Evolutionary conservation across 2,329 filamentous ascomycete species (phyloP).

Genomic region (Beauveria scarabaeidicola): DNA sequence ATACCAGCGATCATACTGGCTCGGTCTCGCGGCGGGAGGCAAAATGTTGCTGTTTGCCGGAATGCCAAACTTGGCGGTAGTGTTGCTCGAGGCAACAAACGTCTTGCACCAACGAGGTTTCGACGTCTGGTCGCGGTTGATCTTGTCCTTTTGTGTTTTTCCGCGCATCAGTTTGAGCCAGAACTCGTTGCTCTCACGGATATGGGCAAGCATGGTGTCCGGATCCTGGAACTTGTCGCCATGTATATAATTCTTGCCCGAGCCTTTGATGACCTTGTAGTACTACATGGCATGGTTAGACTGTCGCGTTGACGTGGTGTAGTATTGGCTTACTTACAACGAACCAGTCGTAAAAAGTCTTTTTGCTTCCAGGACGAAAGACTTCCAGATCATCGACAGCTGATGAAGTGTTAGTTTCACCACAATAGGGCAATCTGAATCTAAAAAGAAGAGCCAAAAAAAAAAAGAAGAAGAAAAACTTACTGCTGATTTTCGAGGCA

Average conservation of each 20-base stretch:
- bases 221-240: slow-evolving; percentile 29
- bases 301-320: too few species aligned
- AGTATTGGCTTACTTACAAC: slow-evolving; percentile 20
- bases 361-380: slow-evolving; percentile 28
- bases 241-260: slow-evolving; percentile 27
- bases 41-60: slow-evolving; percentile 22
- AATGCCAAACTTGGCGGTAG: slow-evolving; percentile 24
- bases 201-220: slow-evolving; percentile 21
- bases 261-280: slow-evolving; percentile 32
- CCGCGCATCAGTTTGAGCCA: slow-evolving; percentile 33
- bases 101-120: slow-evolving; percentile 22
- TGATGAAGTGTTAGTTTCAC: slow-evolving; percentile 14
- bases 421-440: too few species aligned
- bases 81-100: slow-evolving; percentile 24
- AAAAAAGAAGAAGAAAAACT: slow-evolving; percentile 1
- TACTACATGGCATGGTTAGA: slow-evolving; percentile 19
- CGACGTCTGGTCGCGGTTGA: slow-evolving; percentile 34
- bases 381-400: slow-evolving; percentile 29
- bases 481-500: slow-evolving; percentile 26
- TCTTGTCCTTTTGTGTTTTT: slow-evolving; percentile 26
- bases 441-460: not conserved
- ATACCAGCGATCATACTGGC: slow-evolving; percentile 29
- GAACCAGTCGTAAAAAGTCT: slow-evolving; percentile 31
- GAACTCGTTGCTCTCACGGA: slow-evolving; percentile 29
- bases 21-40: slow-evolving; percentile 22